Conservation (phyloP, 2,329 filamentous ascomycete species). For the Colletotrichum magnum region DNA sequence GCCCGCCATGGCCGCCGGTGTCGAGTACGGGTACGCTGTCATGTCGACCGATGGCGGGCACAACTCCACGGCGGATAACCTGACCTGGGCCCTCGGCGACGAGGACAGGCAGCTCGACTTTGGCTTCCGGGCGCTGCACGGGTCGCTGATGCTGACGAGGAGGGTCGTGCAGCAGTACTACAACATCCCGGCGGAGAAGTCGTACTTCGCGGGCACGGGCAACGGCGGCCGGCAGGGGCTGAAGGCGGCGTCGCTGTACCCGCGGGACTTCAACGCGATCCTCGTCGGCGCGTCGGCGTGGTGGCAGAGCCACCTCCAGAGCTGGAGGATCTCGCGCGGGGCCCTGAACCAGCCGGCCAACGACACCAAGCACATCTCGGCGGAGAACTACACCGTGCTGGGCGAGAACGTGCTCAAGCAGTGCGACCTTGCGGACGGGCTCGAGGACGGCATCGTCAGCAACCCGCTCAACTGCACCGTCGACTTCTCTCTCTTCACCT, state of each 20-base stretch:
- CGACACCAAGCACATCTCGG: conserved; percentile 58
- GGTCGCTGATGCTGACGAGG: conserved; percentile 63
- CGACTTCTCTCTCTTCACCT: conserved; percentile 57
- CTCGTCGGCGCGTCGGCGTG: conserved; percentile 65
- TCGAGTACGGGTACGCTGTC: conserved; percentile 56
- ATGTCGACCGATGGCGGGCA: conserved; percentile 62
- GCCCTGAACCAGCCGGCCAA: conserved; percentile 63
- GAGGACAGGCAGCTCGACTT: conserved; percentile 54
- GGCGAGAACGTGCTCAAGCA: conserved; percentile 60
- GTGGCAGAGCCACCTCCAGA: conserved; percentile 64
- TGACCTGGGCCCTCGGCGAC: conserved; percentile 56
- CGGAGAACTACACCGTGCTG: conserved; percentile 59
- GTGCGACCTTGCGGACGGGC: conserved; percentile 65
- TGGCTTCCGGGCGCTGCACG: conserved; percentile 60
- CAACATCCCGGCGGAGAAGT: conserved; percentile 45
- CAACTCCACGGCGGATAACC: conserved; percentile 48
- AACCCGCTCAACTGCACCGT: conserved; percentile 61
- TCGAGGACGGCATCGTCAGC: conserved; percentile 64
- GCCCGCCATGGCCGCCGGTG: conserved; percentile 47
- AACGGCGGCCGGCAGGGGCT: conserved; percentile 68
- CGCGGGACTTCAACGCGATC: conserved; percentile 63
- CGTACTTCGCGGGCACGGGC: conserved; percentile 65
- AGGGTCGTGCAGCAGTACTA: conserved; percentile 64
- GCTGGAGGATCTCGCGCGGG: conserved; percentile 59
- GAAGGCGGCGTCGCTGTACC: conserved; percentile 18